Conservation (phyloP, 495 filamentous ascomycete genomes). For the Podospora bellae-mahoneyi region DNA sequence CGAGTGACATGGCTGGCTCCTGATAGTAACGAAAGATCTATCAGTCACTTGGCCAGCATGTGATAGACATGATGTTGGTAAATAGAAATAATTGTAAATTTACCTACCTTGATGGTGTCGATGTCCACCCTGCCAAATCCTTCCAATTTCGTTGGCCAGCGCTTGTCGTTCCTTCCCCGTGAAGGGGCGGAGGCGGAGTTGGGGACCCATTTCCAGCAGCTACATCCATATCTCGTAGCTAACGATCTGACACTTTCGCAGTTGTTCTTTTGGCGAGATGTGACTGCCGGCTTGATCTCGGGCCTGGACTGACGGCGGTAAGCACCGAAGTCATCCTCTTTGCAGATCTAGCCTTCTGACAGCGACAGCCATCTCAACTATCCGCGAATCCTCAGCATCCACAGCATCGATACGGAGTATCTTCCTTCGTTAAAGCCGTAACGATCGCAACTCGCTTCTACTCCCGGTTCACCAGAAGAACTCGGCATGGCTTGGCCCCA, state of each 20-base stretch:
- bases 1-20: not conserved
- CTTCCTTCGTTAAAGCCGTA: not conserved
- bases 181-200: not conserved
- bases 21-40: not conserved
- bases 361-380: not conserved
- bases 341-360: not conserved
- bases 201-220: not conserved
- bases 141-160: slow-evolving; percentile 3
- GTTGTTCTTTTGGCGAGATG: not conserved
- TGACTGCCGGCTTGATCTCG: not conserved
- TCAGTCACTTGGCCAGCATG: not conserved
- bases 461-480: not conserved
- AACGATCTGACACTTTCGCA: no score
- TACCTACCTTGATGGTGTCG: not conserved
- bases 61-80: not conserved
- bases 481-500: not conserved
- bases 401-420: not conserved
- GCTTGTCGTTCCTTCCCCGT: not conserved
- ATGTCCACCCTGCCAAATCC: not conserved
- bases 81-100: not conserved
- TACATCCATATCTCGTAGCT: not conserved
- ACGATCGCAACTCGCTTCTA: not conserved
- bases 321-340: slow-evolving; percentile 1
- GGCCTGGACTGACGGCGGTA: not conserved
- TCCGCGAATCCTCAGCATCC: not conserved